phyloP scores from a whole-genome alignment of 2,329 filamentous ascomycete genomes.

The Bipolaris cookei region DNA sequence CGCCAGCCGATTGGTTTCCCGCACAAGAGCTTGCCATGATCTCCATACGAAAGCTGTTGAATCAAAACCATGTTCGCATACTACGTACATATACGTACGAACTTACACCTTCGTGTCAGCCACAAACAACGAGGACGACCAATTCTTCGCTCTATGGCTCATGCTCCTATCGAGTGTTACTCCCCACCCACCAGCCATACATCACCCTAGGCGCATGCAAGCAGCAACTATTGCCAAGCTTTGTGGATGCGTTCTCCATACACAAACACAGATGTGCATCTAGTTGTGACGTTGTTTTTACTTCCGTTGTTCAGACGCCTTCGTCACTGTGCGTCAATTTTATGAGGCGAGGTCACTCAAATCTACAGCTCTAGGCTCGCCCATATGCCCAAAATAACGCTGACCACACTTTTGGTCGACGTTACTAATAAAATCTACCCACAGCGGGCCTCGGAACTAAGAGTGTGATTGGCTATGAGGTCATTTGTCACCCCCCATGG shows the following conservation, averaged over 20 bases:
- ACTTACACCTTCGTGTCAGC: not conserved
- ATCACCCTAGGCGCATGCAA: no score
- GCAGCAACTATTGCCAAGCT: no score
- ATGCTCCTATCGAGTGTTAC: no score
- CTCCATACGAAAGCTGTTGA: not conserved
- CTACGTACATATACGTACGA: no score
- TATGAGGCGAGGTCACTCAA: not conserved
- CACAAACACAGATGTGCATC: not conserved
- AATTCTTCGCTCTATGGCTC: no score
- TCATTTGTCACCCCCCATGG: not conserved
- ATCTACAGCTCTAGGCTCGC: slow-evolving; percentile 4
- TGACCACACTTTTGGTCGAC: not conserved
- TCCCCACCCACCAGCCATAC: no score
- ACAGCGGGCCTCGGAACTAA: slow-evolving; percentile 1
- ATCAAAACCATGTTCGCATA: not conserved
- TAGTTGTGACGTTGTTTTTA: not conserved
- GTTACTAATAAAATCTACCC: not conserved
- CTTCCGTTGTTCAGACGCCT: not conserved
- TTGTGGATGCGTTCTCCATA: not conserved
- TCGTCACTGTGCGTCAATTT: slow-evolving; percentile 9
- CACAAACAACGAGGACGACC: no score
- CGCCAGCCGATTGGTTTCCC: not conserved
- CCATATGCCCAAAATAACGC: not conserved
- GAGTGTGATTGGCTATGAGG: slow-evolving; percentile 1
- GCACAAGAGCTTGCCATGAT: not conserved